phyloP scores from a whole-genome alignment of 495 filamentous ascomycete genomes.

The Podospora tetraspora region DNA sequence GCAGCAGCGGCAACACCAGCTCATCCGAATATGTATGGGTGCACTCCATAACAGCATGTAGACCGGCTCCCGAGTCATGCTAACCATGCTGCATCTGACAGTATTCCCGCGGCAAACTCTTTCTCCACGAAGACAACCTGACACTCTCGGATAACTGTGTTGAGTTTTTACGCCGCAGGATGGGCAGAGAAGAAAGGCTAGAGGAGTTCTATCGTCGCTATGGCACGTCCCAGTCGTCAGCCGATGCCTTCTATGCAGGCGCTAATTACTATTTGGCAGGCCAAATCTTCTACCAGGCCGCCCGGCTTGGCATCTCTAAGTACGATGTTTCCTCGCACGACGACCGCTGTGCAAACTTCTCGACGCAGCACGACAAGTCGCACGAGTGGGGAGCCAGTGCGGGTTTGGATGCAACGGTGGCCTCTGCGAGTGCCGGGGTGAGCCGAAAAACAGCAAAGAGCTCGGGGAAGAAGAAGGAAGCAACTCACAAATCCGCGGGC shows the following conservation, averaged over 20 bases:
- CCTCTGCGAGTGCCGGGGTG: too few relatives aligned
- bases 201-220: neutral
- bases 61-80: too few relatives aligned
- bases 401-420: too few relatives aligned
- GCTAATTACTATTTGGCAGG: neutral
- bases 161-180: neutral
- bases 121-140: neutral
- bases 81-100: neutral
- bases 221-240: neutral
- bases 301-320: neutral
- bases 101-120: neutral
- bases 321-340: neutral
- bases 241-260: neutral
- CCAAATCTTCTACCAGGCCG: neutral
- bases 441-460: neutral
- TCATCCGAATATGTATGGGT: neutral
- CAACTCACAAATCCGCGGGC: neutral
- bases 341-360: too few relatives aligned
- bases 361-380: neutral
- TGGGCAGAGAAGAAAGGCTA: neutral
- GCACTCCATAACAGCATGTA: too few relatives aligned
- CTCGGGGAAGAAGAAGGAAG: neutral
- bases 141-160: neutral
- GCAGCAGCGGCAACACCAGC: too few relatives aligned
- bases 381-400: neutral